phyloP scores from a whole-genome alignment of 495 filamentous ascomycete genomes.

The Aspergillus ostianus region DNA sequence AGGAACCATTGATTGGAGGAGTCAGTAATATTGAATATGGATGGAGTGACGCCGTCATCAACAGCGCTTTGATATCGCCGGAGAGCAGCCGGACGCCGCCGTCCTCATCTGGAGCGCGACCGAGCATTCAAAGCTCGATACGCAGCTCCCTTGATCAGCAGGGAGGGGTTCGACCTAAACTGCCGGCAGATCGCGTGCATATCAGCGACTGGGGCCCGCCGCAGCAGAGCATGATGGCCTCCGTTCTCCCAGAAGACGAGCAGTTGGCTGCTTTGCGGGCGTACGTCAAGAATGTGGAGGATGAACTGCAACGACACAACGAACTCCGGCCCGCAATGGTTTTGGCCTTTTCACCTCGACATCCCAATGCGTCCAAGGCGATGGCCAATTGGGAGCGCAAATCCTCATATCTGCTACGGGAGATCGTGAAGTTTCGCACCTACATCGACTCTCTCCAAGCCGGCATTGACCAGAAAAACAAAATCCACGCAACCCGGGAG shows the following conservation, averaged over 20 bases:
- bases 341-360: conserved; percentile 83
- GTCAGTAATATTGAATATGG: conserved; percentile 98
- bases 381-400: conserved; percentile 97
- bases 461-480: conserved; percentile 57
- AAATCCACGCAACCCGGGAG: conserved; percentile 42
- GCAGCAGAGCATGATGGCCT: conserved; percentile 81
- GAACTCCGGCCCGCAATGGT: conserved; percentile 80
- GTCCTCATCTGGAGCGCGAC: conserved; percentile 45
- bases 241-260: conserved; percentile 70
- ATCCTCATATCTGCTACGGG: conserved; percentile 83
- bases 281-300: conserved; percentile 84
- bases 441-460: conserved; percentile 80
- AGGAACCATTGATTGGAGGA: conserved; percentile 85
- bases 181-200: conserved; percentile 82
- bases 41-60: conserved; percentile 89
- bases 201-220: conserved; percentile 96
- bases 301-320: conserved; percentile 83
- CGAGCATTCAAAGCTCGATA: conserved; percentile 69
- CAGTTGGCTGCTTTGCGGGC: conserved; percentile 70
- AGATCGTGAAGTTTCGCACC: conserved; percentile 94
- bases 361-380: conserved; percentile 75
- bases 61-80: conserved; percentile 60
- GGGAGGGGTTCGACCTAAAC: conserved; percentile 55
- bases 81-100: conserved; percentile 48
- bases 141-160: conserved; percentile 70